A percentile compares a stretch with the other conserved stretches of the same genome.
Conservation (phyloP, 257 asterid species). For the Salvia hispanica region DNA sequence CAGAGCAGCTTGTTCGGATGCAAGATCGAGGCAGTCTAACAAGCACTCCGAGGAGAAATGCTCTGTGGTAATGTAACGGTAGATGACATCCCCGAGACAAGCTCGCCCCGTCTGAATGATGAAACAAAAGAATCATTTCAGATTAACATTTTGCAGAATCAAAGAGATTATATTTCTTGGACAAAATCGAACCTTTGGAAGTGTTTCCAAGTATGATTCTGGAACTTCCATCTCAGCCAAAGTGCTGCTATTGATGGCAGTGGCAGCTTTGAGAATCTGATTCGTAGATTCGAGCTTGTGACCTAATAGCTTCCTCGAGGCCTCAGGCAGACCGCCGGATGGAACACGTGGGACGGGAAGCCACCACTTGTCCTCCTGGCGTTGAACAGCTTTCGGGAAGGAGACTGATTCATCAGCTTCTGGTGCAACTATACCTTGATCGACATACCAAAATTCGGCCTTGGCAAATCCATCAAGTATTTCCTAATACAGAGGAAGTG, state of each 20-base stretch:
- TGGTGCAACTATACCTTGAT: slow-evolving; percentile 68
- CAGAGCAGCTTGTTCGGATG: slow-evolving; percentile 80
- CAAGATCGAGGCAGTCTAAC: slow-evolving; percentile 85
- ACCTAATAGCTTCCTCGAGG: slow-evolving; percentile 51
- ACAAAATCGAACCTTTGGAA: slow-evolving; percentile 74
- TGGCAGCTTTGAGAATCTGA: slow-evolving; percentile 93
- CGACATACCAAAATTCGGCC: slow-evolving; percentile 92
- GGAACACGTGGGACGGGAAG: slow-evolving; percentile 94
- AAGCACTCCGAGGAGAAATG: slow-evolving; percentile 83
- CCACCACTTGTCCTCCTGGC: slow-evolving; percentile 99
- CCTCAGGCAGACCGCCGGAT: slow-evolving; percentile 71
- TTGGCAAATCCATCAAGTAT: slow-evolving; percentile 73
- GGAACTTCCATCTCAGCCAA: slow-evolving; percentile 98
- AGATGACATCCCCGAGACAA: slow-evolving; percentile 84
- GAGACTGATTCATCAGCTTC: slow-evolving; percentile 74
- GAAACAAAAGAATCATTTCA: slow-evolving; percentile 7
- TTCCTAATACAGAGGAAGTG: slow-evolving; percentile 47
- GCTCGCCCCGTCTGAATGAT: slow-evolving; percentile 69
- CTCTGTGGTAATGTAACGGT: slow-evolving; percentile 83
- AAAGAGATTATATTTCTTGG: not conserved
- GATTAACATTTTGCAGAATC: not conserved
- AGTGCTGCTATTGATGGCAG: slow-evolving; percentile 66
- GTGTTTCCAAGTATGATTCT: slow-evolving; percentile 72
- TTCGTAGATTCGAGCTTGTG: slow-evolving; percentile 79
- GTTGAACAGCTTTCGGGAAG: slow-evolving; percentile 53